phyloP scores from a whole-genome alignment of 2,329 filamentous ascomycete species.

The Plenodomus tracheiphilus region DNA sequence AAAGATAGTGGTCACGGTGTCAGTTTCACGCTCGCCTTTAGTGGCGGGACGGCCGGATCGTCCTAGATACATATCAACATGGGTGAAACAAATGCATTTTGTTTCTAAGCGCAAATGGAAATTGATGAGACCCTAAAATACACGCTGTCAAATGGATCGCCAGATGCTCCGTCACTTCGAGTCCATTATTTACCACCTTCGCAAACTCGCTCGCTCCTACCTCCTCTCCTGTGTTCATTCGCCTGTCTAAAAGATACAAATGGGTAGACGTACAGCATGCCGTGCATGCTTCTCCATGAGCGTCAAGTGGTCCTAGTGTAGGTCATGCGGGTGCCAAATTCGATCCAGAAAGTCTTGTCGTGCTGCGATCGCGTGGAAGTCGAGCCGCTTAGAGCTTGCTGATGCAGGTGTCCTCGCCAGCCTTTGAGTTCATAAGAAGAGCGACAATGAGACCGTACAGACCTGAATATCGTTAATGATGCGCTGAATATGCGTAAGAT shows the following conservation, averaged over 20 bases:
- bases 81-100: conserved; percentile 33
- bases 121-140: conserved; percentile 41
- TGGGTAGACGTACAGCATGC: conserved; percentile 42
- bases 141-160: conserved; percentile 41
- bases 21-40: too few relatives aligned
- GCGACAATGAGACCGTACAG: conserved; percentile 99
- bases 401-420: conserved; percentile 14
- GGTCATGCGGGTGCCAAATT: conserved; percentile 24
- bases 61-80: not conserved
- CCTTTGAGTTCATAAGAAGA: conserved; percentile 99
- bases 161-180: conserved; percentile 30
- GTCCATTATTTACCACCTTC: conserved; percentile 39
- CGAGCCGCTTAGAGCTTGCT: conserved; percentile 7
- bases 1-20: too few relatives aligned
- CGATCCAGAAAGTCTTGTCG: conserved; percentile 23
- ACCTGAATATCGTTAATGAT: conserved; percentile 59
- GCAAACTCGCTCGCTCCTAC: conserved; percentile 7
- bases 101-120: conserved; percentile 37
- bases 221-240: conserved; percentile 2
- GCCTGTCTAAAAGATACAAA: conserved; percentile 34
- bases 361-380: conserved; percentile 29
- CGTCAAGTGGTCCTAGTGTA: conserved; percentile 28
- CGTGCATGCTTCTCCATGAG: conserved; percentile 23
- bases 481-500: not conserved
- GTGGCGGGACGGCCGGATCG: too few relatives aligned